phyloP scores from a whole-genome alignment of 768 basidiomycete genomes.

The Lactarius indigo region DNA sequence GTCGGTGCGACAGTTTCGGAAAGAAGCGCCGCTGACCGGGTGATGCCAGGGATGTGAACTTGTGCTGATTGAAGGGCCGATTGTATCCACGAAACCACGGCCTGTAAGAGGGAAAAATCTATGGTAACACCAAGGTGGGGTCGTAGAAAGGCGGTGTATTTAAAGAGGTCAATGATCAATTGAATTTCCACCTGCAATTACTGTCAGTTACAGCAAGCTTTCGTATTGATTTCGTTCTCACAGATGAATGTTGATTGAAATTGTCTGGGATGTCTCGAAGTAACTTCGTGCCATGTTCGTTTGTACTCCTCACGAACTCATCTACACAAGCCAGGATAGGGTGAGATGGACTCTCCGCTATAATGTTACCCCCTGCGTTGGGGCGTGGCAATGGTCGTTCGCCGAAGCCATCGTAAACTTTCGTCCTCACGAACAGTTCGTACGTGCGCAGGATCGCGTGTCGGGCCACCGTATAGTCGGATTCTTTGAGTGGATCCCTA shows the following conservation, averaged over 20 bases:
- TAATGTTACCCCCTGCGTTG: not conserved
- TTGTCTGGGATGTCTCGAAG: conserved; percentile 1
- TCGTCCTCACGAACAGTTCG: conserved; percentile 24
- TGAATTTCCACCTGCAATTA: conserved; percentile 16
- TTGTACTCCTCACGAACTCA: not conserved
- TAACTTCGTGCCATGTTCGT: conserved; percentile 11
- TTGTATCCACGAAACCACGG: conserved; percentile 52
- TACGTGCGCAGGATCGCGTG: conserved; percentile 10
- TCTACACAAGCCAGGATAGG: conserved; percentile 3
- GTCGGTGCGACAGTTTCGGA: conserved; percentile 51
- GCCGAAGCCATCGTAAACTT: not conserved
- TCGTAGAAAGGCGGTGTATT: conserved; percentile 12
- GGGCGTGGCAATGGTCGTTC: not conserved
- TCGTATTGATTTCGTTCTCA: not conserved
- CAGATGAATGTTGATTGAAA: conserved; percentile 1
- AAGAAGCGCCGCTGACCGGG: conserved; percentile 40
- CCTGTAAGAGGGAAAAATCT: conserved; percentile 57
- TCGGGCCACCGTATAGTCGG: not conserved
- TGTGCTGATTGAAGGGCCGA: conserved; percentile 33
- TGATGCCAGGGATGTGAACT: conserved; percentile 34
- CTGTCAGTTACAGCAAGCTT: not conserved
- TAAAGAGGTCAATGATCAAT: conserved; percentile 20
- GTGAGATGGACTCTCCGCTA: not conserved
- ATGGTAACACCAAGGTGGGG: not conserved
- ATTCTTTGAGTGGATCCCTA: not conserved